These are phyloP conservation scores for Hirschfeldia incana DNA, from an alignment of 345 rosid species.

Conservation along the genomic window DNA sequence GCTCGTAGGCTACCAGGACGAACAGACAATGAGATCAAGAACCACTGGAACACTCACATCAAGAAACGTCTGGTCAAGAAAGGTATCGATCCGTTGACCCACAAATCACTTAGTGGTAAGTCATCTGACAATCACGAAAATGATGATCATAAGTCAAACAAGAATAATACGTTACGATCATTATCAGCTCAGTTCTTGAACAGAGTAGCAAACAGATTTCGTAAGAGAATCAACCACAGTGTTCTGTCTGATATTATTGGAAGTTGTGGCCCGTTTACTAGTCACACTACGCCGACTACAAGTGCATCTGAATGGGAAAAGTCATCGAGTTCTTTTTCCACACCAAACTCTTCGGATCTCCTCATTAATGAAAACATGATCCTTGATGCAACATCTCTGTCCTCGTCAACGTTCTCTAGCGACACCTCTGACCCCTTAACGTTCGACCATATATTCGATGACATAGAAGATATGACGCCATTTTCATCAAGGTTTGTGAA, in stretches of 20 bases:
- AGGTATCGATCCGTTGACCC: slow-evolving; percentile 53
- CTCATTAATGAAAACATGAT: not conserved
- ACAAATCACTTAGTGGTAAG: slow-evolving; percentile 38
- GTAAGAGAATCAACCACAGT: slow-evolving; percentile 32
- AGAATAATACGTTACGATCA: not conserved
- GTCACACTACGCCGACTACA: slow-evolving; percentile 11
- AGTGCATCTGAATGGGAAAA: slow-evolving; percentile 21
- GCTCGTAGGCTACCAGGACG: slow-evolving; percentile 53
- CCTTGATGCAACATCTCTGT: slow-evolving; percentile 20
- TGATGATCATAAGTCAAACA: slow-evolving; percentile 7
- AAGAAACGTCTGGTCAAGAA: slow-evolving; percentile 47
- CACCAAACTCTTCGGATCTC: slow-evolving; percentile 14
- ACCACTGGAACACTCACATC: slow-evolving; percentile 61
- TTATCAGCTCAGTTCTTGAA: slow-evolving; percentile 36
- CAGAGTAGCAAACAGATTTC: slow-evolving; percentile 39
- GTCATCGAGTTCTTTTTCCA: slow-evolving; percentile 24
- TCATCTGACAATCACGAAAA: slow-evolving; percentile 20
- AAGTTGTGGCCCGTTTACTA: slow-evolving; percentile 21
- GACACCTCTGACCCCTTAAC: not conserved
- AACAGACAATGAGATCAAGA: slow-evolving; percentile 62
- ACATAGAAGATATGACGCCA: slow-evolving; percentile 21
- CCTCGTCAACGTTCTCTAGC: slow-evolving; percentile 24
- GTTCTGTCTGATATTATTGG: slow-evolving; percentile 35
- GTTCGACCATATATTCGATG: slow-evolving; percentile 10
- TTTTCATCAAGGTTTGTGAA: slow-evolving; percentile 22